Conservation (phyloP, 176 grass and related monocot genomes). For the Bolboschoenus planiculmis region DNA sequence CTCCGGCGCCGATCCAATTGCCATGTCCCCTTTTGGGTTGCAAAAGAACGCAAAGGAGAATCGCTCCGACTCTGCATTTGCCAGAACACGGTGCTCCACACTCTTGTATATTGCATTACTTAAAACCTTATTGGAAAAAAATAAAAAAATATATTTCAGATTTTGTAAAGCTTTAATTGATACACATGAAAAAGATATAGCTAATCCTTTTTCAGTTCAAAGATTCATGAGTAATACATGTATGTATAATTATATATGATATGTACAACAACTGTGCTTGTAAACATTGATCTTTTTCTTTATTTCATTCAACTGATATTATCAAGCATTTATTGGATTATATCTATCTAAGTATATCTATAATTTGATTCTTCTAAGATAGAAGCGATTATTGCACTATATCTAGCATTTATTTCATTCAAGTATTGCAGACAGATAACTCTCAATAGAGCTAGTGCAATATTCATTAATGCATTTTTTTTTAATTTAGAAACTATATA, state of each 20-base stretch:
- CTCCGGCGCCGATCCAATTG: conserved; percentile 32
- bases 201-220: too few species aligned
- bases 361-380: neutral
- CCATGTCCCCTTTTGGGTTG: conserved; percentile 47
- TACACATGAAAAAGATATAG: neutral
- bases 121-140: conserved; percentile 31
- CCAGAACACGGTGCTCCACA: conserved; percentile 54
- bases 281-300: too few species aligned
- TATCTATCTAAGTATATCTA: neutral
- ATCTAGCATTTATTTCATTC: neutral
- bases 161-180: neutral
- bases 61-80: conserved; percentile 27
- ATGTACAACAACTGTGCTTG: too few species aligned
- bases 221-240: too few species aligned
- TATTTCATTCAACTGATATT: too few species aligned
- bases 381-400: neutral
- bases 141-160: neutral
- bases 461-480: neutral
- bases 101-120: conserved; percentile 59
- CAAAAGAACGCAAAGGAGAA: conserved; percentile 61
- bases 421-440: neutral
- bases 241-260: too few species aligned
- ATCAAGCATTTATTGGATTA: neutral
- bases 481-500: neutral
- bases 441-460: conserved; percentile 10